phyloP scores from a whole-genome alignment of 768 basidiomycete genomes.

The Tylopilus rubrobrunneus region DNA sequence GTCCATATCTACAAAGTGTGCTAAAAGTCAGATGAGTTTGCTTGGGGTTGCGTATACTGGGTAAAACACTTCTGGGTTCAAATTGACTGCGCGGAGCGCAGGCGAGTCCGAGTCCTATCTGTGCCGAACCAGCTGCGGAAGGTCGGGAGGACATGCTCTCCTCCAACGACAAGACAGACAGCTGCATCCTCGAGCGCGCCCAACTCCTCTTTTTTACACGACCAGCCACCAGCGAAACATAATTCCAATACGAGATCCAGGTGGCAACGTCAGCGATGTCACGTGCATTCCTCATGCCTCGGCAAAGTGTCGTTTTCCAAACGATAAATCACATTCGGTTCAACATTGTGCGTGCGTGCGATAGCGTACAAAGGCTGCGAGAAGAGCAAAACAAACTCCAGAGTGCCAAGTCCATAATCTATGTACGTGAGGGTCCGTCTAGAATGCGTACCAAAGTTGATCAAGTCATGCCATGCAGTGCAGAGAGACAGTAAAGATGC shows the following conservation, averaged over 20 bases:
- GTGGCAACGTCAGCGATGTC: background rate
- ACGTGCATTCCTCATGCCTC: constrained; percentile 5
- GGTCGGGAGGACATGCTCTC: background rate
- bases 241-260: background rate
- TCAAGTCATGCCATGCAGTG: constrained; percentile 8
- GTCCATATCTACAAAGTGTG: constrained; percentile 2
- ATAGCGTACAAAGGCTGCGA: constrained; percentile 23
- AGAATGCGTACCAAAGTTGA: constrained; percentile 15
- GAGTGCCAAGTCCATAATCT: constrained; percentile 27
- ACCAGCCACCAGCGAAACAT: background rate
- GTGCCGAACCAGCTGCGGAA: background rate
- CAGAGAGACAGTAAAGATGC: constrained; percentile 1
- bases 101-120: constrained; percentile 13
- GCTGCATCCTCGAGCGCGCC: background rate
- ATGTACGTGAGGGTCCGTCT: constrained; percentile 25
- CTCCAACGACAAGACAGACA: background rate
- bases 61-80: constrained; percentile 6
- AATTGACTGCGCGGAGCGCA: background rate
- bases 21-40: background rate
- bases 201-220: background rate
- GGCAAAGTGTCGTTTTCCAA: background rate
- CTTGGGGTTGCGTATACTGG: constrained; percentile 1
- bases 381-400: constrained; percentile 18
- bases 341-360: constrained; percentile 4
- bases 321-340: constrained; percentile 17